Evolutionary conservation across 2,329 filamentous ascomycete genomes (phyloP).

Genomic region (Diplodia seriata): DNA sequence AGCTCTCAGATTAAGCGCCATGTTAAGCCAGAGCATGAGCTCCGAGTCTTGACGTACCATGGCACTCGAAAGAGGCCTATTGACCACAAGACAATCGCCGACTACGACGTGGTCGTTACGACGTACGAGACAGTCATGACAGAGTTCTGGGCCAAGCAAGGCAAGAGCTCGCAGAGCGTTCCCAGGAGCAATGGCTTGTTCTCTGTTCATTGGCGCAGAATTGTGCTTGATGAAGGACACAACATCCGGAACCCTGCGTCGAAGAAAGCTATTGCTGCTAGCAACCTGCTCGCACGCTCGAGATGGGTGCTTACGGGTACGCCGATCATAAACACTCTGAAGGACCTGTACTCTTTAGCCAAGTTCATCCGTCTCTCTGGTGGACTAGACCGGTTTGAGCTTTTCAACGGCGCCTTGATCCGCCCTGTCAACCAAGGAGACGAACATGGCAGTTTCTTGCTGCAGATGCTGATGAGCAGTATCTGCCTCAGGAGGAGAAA

Average conservation of each 20-base stretch:
- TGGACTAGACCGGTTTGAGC: slow-evolving; percentile 66
- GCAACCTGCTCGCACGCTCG: slow-evolving; percentile 64
- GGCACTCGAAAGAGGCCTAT: slow-evolving; percentile 61
- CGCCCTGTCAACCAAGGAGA: slow-evolving; percentile 59
- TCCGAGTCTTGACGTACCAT: slow-evolving; percentile 75
- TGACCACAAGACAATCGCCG: slow-evolving; percentile 65
- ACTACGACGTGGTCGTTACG: slow-evolving; percentile 77
- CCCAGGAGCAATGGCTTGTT: slow-evolving; percentile 62
- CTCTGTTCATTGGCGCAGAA: slow-evolving; percentile 68
- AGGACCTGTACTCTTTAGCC: slow-evolving; percentile 79
- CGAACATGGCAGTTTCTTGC: slow-evolving; percentile 72
- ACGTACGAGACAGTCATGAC: slow-evolving; percentile 73
- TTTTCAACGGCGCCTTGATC: slow-evolving; percentile 70
- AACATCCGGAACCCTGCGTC: slow-evolving; percentile 78
- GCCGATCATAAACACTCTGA: slow-evolving; percentile 85
- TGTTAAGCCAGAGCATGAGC: slow-evolving; percentile 62
- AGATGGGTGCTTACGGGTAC: slow-evolving; percentile 81
- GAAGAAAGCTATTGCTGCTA: slow-evolving; percentile 66
- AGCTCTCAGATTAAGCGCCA: slow-evolving; percentile 77
- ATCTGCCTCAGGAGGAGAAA: slow-evolving; percentile 86
- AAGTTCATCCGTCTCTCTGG: slow-evolving; percentile 81
- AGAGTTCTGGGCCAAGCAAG: slow-evolving; percentile 37
- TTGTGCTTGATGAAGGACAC: slow-evolving; percentile 82
- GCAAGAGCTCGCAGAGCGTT: slow-evolving; percentile 29
- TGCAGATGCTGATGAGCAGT: slow-evolving; percentile 79